Base-by-base conservation (phyloP, 176 grass and related monocot species). In the Eragrostis curvula region DNA sequence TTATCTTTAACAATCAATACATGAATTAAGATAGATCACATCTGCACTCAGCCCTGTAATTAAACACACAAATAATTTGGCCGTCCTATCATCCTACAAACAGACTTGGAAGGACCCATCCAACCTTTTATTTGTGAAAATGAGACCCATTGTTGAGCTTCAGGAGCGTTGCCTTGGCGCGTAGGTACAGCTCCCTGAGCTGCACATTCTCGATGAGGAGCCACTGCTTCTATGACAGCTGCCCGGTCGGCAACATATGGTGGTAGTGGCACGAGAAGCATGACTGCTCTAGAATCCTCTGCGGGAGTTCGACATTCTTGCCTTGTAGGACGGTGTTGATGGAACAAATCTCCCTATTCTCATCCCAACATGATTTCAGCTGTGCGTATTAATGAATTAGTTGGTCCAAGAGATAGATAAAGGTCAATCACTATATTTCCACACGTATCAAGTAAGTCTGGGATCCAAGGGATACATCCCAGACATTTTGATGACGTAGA, bases 131-230 rank as follows among this genome's bases (percentile, higher is more conserved):
- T n/a, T n/a, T n/a, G n/a, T n/a, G n/a, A n/a, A n/a, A n/a, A n/a
- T n/a, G n/a, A n/a, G n/a, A n/a, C n/a, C n/a, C n/a, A n/a, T n/a
- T n/a, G n/a, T n/a, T 45, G 55, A 71, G 23, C 24, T n/a, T 28
- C 0, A 5, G 6, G 6, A 87, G 29, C 2, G 11, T 7, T 7
- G 13, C 18, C 6, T 2, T 6, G 18, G 46, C 30, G 1, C 6
- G 17, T 8, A 0, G 3, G 8, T 14, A 16, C 52, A 12, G 43
- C 12, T 52, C 53, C 64, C 10, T 70, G 32, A 87, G 79, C 55
- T 13, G 69, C 6, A 18, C 53, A 18, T 87, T 82, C 66, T 87
- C 79, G 6, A 20, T 4, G 12, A 50, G n/a, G 16, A 82, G 29
- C 29, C 20, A 17, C 29, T 39, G 30, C 65, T 67, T 47, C 44